A percentile compares a stretch with the other conserved stretches of the same genome.
These are phyloP conservation scores for Xylaria sp. DNA, from an alignment of 2,329 filamentous ascomycete genomes.

Conservation along the genomic window DNA sequence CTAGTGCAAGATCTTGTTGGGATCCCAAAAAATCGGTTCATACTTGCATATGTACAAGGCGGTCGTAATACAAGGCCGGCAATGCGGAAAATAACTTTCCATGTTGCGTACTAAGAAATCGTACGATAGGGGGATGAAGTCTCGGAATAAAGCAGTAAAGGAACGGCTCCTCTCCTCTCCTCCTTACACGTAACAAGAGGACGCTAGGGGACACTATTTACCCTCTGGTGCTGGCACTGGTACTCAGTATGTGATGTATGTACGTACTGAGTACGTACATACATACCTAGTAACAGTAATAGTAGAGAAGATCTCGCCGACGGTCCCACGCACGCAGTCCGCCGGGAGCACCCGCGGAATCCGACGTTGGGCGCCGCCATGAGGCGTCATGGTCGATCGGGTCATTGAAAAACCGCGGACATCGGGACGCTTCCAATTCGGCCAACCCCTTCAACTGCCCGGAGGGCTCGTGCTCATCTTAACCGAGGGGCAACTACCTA, in stretches of 20 bases:
- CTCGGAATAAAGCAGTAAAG: conserved; percentile 25
- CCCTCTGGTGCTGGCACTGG: neutral
- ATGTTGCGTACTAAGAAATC: conserved; percentile 36
- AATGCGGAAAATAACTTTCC: conserved; percentile 28
- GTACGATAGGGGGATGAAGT: conserved; percentile 35
- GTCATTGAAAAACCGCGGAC: conserved; percentile 20
- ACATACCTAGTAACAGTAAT: neutral
- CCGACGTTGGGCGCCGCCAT: conserved; percentile 20
- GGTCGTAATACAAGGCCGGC: conserved; percentile 26
- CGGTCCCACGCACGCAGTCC: conserved; percentile 19
- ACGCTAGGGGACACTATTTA: neutral
- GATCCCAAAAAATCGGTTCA: conserved; percentile 36
- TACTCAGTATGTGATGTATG: neutral
- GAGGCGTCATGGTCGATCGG: conserved; percentile 17
- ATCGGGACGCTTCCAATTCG: conserved; percentile 18
- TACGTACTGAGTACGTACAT: neutral
- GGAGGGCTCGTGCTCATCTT: neutral
- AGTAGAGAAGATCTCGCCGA: conserved; percentile 4
- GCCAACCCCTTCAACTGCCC: conserved; percentile 6
- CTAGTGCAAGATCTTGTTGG: conserved; percentile 26
- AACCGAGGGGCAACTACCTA: conserved; percentile 5
- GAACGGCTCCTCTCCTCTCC: neutral
- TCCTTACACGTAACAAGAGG: conserved; percentile 1
- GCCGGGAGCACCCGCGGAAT: conserved; percentile 33
- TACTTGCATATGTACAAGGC: conserved; percentile 37